These are phyloP conservation scores for Penicillium waksmanii DNA, from an alignment of 495 filamentous ascomycete genomes.

Conservation along the genomic window DNA sequence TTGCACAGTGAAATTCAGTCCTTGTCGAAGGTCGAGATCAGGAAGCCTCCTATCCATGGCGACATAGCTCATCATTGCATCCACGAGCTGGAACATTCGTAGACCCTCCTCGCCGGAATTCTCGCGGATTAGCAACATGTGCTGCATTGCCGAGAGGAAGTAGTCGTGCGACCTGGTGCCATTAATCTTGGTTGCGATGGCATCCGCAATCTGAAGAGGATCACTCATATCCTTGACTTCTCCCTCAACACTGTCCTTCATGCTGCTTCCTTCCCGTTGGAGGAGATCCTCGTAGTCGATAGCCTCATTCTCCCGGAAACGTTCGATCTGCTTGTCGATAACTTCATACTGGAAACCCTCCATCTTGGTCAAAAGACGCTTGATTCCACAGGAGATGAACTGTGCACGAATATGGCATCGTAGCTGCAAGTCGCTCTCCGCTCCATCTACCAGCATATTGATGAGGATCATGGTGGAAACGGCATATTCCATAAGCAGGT, in stretches of 20 bases:
- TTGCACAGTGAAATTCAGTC: constrained; percentile 96
- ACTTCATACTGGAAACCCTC: constrained; percentile 97
- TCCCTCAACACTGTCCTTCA: constrained; percentile 86
- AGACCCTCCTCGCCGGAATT: constrained; percentile 91
- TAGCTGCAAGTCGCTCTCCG: constrained; percentile 84
- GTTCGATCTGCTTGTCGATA: constrained; percentile 97
- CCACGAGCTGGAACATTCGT: constrained; percentile 97
- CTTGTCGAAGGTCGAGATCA: constrained; percentile 96
- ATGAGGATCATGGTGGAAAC: constrained; percentile 92
- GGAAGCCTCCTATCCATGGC: constrained; percentile 96
- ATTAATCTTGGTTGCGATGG: constrained; percentile 84
- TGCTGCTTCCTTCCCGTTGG: constrained; percentile 86
- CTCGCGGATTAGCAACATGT: constrained; percentile 90
- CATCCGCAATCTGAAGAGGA: constrained; percentile 89
- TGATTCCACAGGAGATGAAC: constrained; percentile 95
- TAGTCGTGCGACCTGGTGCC: constrained; percentile 89
- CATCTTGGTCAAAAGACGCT: constrained; percentile 94
- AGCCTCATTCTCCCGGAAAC: constrained; percentile 89
- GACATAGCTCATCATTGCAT: constrained; percentile 97
- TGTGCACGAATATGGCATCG: constrained; percentile 94
- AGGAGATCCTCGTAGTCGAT: constrained; percentile 98
- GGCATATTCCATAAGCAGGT: constrained; percentile 97
- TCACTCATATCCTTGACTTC: constrained; percentile 95
- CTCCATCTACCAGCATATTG: constrained; percentile 95
- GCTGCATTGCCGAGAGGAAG: constrained; percentile 93